These are phyloP conservation scores for Suillus occidentalis DNA, from an alignment of 768 basidiomycete species.

Conservation along the genomic window DNA sequence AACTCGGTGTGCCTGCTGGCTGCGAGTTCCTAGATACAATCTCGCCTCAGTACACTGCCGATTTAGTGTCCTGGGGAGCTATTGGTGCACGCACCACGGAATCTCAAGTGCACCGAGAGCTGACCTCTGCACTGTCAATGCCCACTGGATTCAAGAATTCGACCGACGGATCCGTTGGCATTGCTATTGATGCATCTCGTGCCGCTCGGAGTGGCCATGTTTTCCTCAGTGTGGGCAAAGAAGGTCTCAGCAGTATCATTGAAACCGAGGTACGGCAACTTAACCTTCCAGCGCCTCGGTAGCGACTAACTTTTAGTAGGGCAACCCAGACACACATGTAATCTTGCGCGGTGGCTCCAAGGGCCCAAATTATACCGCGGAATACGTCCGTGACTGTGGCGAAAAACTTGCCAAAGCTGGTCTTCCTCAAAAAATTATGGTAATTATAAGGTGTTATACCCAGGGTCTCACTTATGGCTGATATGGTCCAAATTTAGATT, in stretches of 20 bases:
- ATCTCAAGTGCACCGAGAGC: slow-evolving; percentile 89
- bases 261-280: slow-evolving; percentile 73
- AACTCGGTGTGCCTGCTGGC: slow-evolving; percentile 90
- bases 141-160: slow-evolving; percentile 99
- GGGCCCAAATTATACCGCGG: slow-evolving; percentile 86
- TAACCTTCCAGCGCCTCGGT: background rate
- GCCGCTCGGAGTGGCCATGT: slow-evolving; percentile 90
- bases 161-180: slow-evolving; percentile 88
- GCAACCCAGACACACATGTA: slow-evolving; percentile 89
- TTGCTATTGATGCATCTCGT: slow-evolving; percentile 94
- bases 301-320: slow-evolving; percentile 42
- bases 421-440: slow-evolving; percentile 84
- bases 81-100: slow-evolving; percentile 94
- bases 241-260: slow-evolving; percentile 90
- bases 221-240: slow-evolving; percentile 96
- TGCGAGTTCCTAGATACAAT: slow-evolving; percentile 92
- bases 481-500: slow-evolving; percentile 49
- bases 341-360: slow-evolving; percentile 89
- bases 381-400: slow-evolving; percentile 75
- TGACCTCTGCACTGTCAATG: slow-evolving; percentile 87
- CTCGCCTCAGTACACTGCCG: slow-evolving; percentile 87
- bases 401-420: slow-evolving; percentile 78
- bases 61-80: slow-evolving; percentile 92
- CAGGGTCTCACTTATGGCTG: background rate
- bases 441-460: slow-evolving; percentile 31